Evolutionary conservation across 768 basidiomycete genomes (phyloP).

Genomic region (Sistotremastrum niveocremeum): DNA sequence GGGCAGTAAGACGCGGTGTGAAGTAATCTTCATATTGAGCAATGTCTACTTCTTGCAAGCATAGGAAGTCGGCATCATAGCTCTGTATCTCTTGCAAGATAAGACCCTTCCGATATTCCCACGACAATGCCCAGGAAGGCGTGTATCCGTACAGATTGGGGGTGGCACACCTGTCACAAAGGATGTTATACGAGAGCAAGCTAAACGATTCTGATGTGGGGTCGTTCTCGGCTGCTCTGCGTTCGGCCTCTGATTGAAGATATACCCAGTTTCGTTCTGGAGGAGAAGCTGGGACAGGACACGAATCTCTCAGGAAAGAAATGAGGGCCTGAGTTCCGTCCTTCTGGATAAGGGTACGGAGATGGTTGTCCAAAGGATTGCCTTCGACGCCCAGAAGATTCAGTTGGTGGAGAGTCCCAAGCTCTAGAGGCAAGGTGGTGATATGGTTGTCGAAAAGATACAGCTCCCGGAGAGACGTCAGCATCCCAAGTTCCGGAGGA

Average conservation of each 20-base stretch:
- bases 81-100: conserved; percentile 76
- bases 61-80: conserved; percentile 79
- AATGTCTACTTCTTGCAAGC: conserved; percentile 91
- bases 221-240: conserved; percentile 46
- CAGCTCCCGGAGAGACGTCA: conserved; percentile 80
- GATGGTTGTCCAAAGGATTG: conserved; percentile 73
- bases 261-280: conserved; percentile 70
- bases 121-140: conserved; percentile 89
- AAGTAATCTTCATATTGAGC: conserved; percentile 91
- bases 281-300: conserved; percentile 67
- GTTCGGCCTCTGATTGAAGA: conserved; percentile 43
- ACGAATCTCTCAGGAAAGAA: conserved; percentile 84
- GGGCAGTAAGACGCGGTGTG: conserved; percentile 48
- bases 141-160: conserved; percentile 89
- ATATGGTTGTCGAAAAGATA: conserved; percentile 94
- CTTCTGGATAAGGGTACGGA: conserved; percentile 79
- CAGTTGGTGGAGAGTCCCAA: conserved; percentile 84
- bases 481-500: conserved; percentile 82
- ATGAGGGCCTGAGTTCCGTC: conserved; percentile 89
- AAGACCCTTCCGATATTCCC: conserved; percentile 85
- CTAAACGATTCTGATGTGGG: conserved; percentile 63
- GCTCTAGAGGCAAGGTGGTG: conserved; percentile 69
- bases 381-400: conserved; percentile 93
- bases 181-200: conserved; percentile 84
- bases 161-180: conserved; percentile 85